Conservation (phyloP, 495 filamentous ascomycete species). For the Hypoxylon fragiforme region DNA sequence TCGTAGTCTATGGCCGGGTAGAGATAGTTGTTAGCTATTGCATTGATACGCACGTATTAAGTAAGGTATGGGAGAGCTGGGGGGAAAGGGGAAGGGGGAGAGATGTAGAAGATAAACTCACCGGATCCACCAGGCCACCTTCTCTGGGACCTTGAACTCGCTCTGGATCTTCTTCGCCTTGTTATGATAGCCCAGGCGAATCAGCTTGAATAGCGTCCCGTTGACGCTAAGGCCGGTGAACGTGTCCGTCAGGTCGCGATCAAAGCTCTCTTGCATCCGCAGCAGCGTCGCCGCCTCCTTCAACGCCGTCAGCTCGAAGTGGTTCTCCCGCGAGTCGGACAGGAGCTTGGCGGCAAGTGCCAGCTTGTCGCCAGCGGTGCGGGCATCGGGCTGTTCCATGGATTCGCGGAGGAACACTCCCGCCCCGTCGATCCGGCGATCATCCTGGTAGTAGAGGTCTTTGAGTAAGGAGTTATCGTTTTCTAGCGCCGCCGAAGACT, state of each 20-base stretch:
- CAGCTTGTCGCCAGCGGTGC: constrained; percentile 75
- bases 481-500: constrained; percentile 67
- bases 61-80: neutral
- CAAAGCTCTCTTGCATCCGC: constrained; percentile 81
- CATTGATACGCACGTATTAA: neutral
- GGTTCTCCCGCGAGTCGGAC: constrained; percentile 77
- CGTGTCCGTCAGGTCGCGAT: constrained; percentile 74
- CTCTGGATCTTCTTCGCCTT: constrained; percentile 81
- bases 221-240: constrained; percentile 85
- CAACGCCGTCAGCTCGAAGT: constrained; percentile 72
- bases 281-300: constrained; percentile 78
- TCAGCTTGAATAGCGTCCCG: constrained; percentile 84
- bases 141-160: constrained; percentile 92
- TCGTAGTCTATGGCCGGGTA: constrained; percentile 64
- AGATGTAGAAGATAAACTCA: constrained; percentile 31
- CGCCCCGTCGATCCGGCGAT: constrained; percentile 85
- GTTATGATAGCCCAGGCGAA: constrained; percentile 72
- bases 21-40: neutral
- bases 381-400: constrained; percentile 62
- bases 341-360: constrained; percentile 79
- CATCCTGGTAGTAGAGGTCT: constrained; percentile 97
- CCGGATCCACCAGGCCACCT: constrained; percentile 84
- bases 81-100: no score
- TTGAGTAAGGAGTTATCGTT: constrained; percentile 85
- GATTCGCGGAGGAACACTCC: constrained; percentile 85